Base-by-base conservation (phyloP, 2,329 filamentous ascomycete species). In the Rasamsonia emersonii region DNA sequence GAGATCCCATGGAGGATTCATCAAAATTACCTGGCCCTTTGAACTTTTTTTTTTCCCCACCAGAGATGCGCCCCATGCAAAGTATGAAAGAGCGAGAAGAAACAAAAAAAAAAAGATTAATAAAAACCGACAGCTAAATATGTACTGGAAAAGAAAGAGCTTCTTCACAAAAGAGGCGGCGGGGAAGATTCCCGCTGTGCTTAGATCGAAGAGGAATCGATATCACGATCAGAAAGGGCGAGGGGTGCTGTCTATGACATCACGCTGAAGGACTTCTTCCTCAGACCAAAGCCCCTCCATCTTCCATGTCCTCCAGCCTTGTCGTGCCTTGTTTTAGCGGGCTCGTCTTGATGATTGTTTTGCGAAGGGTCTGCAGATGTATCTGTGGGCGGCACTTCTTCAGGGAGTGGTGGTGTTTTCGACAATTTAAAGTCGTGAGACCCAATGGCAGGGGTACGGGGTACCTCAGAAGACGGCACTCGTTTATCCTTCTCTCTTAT, bases 211-310 rank as follows among this genome's bases (percentile, higher is more conserved):
- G 33, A 16, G 18, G 15, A n/a, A 11, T 18, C 8, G 23, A 30
- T 28, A 17, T 16, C 9, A 16, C 21, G 14, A 35, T 24, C n/a
- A n/a, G 24, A 5, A 23, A 20, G 42, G 30, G 45, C 16, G 43
- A 46, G 21, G 45, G 38, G 32, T n/a, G 11, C 17, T 18, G 15
- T 14, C 44, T 40, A 50, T 36, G 46, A 45, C 30, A 51, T 43
- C 37, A 61, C 52, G 43, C 53, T 61, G 35, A 63, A 64, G 5
- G 57, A 61, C 41, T 62, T 65, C 44, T 62, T 65, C 29, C 59
- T 47, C 33, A 65, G 44, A 32, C 58, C 62, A 45, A 65, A 65
- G 23, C 56, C 57, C 39, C 56, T 59, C 48, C 54, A 62, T 41
- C 50, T 54, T 3, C 45, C 42, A 38, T 49, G 44, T 9, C 38